Evolutionary conservation across 2,329 filamentous ascomycete species (phyloP), one percentile per base, ranked within the genome.

Genomic region (Colletotrichum sp.): DNA sequence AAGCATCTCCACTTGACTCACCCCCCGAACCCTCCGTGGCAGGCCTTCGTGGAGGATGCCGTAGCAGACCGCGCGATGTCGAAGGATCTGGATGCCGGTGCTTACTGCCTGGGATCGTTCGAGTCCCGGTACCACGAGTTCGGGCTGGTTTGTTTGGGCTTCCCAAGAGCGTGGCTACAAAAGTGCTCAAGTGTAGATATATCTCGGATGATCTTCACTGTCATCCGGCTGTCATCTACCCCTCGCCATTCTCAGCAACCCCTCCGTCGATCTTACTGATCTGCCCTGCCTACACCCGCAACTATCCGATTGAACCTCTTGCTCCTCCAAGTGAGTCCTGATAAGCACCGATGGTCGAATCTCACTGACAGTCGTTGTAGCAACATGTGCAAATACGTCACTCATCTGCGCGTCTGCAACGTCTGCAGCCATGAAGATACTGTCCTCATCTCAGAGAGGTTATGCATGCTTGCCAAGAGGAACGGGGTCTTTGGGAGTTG

Each of bases 301-400:
- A 34, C 26, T 32, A 55, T 59, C 32, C 64, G 12, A 26, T 18
- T 24, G 34, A 68, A 6, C 16, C n/a, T 24, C 32, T 21, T 21
- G 16, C 21, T 21, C 24, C 21, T 8, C 6, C 30, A 57, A 15
- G 73, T 76, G 30, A 71, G 32, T 39, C 10, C 9, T 32, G 24
- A n/a, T 4, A 8, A n/a, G 12, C 21, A 8, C 15, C 8, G 18
- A 15, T 9, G 28, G 39, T 30, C 4, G 9, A 8, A 8, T 30
- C 2, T 3, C 8, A n/a, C 63, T 76, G 13, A 71, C 21, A 36
- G 13, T 10, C 9, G 13, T n/a, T 71, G 65, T 28, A 52, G 44
- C 59, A 75, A 57, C 72, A 86, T 85, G 85, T 86, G 84, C 79
- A 84, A 82, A 79, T 85, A 83, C 80, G 80, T 81, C 74, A 85